Evolutionary conservation across 192 early-diverging fungal species (phyloP).

Genomic region (Coemansia sp.): DNA sequence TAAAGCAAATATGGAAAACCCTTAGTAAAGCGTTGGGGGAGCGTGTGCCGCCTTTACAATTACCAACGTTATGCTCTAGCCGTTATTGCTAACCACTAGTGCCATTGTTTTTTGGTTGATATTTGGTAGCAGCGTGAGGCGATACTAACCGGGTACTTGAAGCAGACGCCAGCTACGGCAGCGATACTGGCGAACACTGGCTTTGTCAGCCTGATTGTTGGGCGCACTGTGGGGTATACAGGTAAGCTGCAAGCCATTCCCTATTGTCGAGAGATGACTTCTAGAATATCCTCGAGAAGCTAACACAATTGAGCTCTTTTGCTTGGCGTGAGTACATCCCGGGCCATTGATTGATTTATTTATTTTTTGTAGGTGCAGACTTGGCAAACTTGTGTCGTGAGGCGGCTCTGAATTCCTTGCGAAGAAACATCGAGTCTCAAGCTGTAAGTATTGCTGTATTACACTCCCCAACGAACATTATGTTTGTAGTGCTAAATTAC

Average conservation of each 20-base stretch:
- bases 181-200: constrained; percentile 33
- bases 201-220: constrained; percentile 51
- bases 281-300: not conserved
- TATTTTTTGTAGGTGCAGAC: constrained; percentile 67
- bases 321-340: no score
- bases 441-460: constrained; percentile 52
- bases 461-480: not conserved
- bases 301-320: not conserved
- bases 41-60: not conserved
- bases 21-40: not conserved
- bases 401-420: constrained; percentile 71
- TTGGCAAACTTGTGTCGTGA: constrained; percentile 85
- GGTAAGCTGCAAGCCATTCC: constrained; percentile 25
- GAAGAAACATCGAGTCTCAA: constrained; percentile 61
- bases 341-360: not conserved
- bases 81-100: not conserved
- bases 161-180: constrained; percentile 61
- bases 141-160: constrained; percentile 63
- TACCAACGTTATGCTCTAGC: not conserved
- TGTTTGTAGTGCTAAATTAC: not conserved
- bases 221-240: constrained; percentile 56
- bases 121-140: constrained; percentile 58
- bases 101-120: not conserved
- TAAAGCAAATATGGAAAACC: not conserved
- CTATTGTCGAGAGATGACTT: not conserved